Conservation (phyloP, 257 asterid species). For the Prunella vulgaris region DNA sequence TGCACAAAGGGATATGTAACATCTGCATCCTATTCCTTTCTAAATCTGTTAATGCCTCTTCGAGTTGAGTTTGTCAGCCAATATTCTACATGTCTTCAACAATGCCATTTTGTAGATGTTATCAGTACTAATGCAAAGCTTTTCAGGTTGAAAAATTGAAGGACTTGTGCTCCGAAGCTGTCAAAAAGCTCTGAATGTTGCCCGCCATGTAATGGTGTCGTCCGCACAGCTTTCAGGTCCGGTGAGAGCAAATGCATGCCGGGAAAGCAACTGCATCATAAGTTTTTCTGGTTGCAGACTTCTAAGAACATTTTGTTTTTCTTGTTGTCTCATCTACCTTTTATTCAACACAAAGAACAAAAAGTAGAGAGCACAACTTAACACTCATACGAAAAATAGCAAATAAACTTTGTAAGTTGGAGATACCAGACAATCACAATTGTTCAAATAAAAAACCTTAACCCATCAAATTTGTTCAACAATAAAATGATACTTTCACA, state of each 20-base stretch:
- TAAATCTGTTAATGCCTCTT: not conserved
- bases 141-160: constrained; percentile 87
- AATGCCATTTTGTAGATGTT: not conserved
- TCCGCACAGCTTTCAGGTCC: constrained; percentile 44
- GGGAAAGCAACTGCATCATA: constrained; percentile 44
- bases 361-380: too few species aligned
- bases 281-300: constrained; percentile 30
- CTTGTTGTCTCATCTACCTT: not conserved
- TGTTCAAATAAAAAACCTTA: too few species aligned
- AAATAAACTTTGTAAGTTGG: too few species aligned
- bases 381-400: too few species aligned
- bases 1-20: not conserved
- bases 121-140: not conserved
- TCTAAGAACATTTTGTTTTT: not conserved
- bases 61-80: not conserved
- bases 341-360: too few species aligned
- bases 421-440: too few species aligned
- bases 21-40: not conserved
- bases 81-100: not conserved
- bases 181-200: constrained; percentile 62
- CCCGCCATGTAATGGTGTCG: constrained; percentile 29
- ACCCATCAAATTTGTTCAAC: too few species aligned
- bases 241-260: constrained; percentile 41
- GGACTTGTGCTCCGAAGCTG: constrained; percentile 71
- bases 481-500: too few species aligned